A percentile compares a stretch with the other conserved stretches of the same genome.
phyloP scores from a whole-genome alignment of 2,329 filamentous ascomycete species.

The Cladosporium cucumerinum region DNA sequence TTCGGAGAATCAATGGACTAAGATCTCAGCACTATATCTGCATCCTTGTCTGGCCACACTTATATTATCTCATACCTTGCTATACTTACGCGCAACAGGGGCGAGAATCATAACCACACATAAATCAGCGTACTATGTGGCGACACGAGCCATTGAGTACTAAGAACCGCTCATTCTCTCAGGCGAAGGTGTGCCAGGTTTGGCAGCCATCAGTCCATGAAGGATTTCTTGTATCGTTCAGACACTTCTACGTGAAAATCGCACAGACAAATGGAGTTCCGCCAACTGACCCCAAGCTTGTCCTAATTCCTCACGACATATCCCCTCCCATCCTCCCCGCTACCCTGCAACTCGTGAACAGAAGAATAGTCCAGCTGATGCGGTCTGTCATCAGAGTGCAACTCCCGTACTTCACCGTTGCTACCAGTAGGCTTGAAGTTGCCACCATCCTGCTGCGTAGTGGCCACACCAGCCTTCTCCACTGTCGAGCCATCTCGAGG shows the following conservation, averaged over 20 bases:
- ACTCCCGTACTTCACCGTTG: background rate
- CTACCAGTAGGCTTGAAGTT: background rate
- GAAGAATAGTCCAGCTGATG: constrained; percentile 3
- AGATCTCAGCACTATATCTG: background rate
- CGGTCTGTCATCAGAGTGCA: constrained; percentile 4
- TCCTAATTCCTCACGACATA: constrained; percentile 4
- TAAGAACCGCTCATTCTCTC: background rate
- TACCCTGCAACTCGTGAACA: constrained; percentile 8
- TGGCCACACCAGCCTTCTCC: background rate
- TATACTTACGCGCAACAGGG: background rate
- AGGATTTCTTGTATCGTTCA: too few relatives aligned
- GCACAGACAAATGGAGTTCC: background rate
- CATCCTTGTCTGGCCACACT: background rate
- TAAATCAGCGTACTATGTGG: background rate
- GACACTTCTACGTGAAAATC: background rate
- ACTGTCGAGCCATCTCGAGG: background rate
- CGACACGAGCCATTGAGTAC: background rate
- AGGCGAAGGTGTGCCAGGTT: too few relatives aligned
- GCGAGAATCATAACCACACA: background rate
- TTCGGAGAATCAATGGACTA: background rate
- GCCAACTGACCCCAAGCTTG: background rate
- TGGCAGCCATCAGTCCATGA: too few relatives aligned
- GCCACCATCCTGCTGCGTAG: background rate
- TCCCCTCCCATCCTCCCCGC: background rate
- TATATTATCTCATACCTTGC: background rate